phyloP scores from a whole-genome alignment of 192 early-diverging fungal genomes.

The Backusella circina region DNA sequence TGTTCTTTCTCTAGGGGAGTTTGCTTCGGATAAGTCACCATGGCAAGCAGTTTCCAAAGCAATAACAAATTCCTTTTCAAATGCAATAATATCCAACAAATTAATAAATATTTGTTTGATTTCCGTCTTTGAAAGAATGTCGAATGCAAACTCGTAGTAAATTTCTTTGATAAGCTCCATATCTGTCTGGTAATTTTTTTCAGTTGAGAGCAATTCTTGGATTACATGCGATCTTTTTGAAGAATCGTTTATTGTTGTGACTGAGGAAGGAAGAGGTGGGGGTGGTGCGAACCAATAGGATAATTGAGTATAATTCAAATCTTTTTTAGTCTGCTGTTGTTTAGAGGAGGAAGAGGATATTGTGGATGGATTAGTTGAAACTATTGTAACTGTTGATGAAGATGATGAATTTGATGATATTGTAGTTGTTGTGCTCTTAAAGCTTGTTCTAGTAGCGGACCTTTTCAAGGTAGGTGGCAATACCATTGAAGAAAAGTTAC shows the following conservation, averaged over 20 bases:
- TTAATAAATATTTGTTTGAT: conserved; percentile 76
- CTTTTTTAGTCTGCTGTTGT: background rate
- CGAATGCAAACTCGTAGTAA: conserved; percentile 58
- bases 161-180: conserved; percentile 70
- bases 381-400: background rate
- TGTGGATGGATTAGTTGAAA: background rate
- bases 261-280: background rate
- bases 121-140: conserved; percentile 55
- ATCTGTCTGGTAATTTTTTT: conserved; percentile 71
- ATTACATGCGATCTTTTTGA: conserved; percentile 43
- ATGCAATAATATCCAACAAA: conserved; percentile 68
- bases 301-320: background rate
- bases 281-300: background rate
- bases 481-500: background rate
- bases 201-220: conserved; percentile 75
- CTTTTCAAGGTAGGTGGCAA: background rate
- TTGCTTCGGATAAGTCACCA: conserved; percentile 18
- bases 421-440: conserved; percentile 2
- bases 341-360: background rate
- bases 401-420: background rate
- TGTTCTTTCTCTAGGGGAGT: conserved; percentile 7
- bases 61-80: conserved; percentile 65
- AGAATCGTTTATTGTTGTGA: background rate
- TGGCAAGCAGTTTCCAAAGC: conserved; percentile 56
- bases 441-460: background rate